Evolutionary conservation across 129 eudicot genomes (phyloP).

Genomic region (Artemisia tridentata): DNA sequence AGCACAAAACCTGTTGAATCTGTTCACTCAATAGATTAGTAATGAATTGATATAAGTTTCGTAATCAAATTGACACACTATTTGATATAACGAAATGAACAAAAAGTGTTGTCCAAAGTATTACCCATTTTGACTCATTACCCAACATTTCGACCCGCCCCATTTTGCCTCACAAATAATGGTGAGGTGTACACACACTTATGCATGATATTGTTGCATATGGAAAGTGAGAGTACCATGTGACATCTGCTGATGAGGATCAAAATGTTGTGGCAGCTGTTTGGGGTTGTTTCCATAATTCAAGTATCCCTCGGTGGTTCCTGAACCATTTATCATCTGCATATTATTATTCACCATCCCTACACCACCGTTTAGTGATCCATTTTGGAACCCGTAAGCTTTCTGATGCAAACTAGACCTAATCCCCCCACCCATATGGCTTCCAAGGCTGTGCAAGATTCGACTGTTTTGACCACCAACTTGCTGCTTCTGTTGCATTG

Average conservation of each 20-base stretch:
- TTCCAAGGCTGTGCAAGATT: slow-evolving; percentile 70
- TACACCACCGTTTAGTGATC: slow-evolving; percentile 56
- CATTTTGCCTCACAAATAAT: background rate
- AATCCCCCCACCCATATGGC: slow-evolving; percentile 74
- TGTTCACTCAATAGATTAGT: background rate
- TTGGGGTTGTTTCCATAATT: slow-evolving; percentile 49
- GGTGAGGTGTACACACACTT: background rate
- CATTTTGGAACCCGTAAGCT: slow-evolving; percentile 50
- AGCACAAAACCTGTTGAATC: background rate
- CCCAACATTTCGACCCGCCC: background rate
- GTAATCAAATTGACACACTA: background rate
- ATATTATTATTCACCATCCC: slow-evolving; percentile 51
- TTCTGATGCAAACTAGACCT: slow-evolving; percentile 76
- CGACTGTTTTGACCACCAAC: slow-evolving; percentile 72
- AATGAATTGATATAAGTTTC: background rate
- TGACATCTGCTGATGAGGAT: slow-evolving; percentile 57
- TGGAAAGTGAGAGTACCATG: slow-evolving; percentile 43
- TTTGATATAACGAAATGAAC: background rate
- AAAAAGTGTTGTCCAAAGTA: background rate
- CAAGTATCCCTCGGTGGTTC: slow-evolving; percentile 56
- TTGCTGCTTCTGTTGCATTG: slow-evolving; percentile 61
- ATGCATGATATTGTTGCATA: background rate
- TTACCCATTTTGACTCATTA: background rate
- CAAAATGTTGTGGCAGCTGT: slow-evolving; percentile 48
- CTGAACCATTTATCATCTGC: slow-evolving; percentile 61